phyloP scores from a whole-genome alignment of 768 basidiomycete species.

The Podaxis sp. region DNA sequence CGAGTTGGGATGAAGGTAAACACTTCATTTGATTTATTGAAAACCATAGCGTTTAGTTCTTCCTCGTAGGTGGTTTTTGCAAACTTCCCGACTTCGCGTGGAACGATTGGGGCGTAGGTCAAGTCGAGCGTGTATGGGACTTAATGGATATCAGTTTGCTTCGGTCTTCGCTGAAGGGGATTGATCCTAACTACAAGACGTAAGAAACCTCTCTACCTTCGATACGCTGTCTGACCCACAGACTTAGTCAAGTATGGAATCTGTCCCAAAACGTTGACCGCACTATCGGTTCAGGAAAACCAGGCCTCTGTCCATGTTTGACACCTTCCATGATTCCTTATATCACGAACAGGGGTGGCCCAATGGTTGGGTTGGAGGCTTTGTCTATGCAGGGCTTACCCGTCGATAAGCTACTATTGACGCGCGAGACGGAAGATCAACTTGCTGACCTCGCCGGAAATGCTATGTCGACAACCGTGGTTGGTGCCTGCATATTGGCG shows the following conservation, averaged over 20 bases:
- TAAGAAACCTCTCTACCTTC: slow-evolving; percentile 37
- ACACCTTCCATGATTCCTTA: slow-evolving; percentile 98
- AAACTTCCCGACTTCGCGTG: slow-evolving; percentile 88
- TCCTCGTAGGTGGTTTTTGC: slow-evolving; percentile 66
- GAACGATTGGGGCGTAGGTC: slow-evolving; percentile 91
- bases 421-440: slow-evolving; percentile 91
- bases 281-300: slow-evolving; percentile 74
- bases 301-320: slow-evolving; percentile 89
- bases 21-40: slow-evolving; percentile 1
- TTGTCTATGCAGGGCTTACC: slow-evolving; percentile 94
- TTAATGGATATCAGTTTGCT: slow-evolving; percentile 90
- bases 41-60: slow-evolving; percentile 5
- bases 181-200: slow-evolving; percentile 90
- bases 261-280: slow-evolving; percentile 96
- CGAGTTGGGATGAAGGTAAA: slow-evolving; percentile 90
- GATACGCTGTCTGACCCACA: slow-evolving; percentile 15
- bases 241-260: slow-evolving; percentile 84
- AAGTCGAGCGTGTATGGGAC: slow-evolving; percentile 95
- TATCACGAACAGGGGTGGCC: slow-evolving; percentile 93
- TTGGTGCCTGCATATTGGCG: slow-evolving; percentile 85
- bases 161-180: slow-evolving; percentile 74
- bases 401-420: slow-evolving; percentile 86
- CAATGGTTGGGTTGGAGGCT: slow-evolving; percentile 92
- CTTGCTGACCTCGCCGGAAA: slow-evolving; percentile 94
- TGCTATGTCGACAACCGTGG: slow-evolving; percentile 97